A percentile compares a stretch with the other conserved stretches of the same genome.
Conservation (phyloP, 208 protist genomes). For the Leptomonas pyrrhocoris region DNA sequence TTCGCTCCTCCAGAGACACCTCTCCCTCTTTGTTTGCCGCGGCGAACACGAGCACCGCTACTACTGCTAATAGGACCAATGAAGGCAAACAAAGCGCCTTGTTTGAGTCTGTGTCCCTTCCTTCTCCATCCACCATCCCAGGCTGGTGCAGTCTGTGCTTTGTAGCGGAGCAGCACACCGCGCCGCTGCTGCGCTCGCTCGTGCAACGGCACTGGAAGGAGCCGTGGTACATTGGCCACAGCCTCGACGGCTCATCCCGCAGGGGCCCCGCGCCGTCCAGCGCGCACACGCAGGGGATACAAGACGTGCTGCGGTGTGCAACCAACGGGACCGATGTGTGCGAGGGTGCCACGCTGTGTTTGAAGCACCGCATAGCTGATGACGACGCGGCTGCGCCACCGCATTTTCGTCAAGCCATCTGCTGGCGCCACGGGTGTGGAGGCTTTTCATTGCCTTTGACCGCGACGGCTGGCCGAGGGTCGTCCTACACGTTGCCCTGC, state of each 20-base stretch:
- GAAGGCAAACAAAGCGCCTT: too few relatives aligned
- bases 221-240: constrained; percentile 36
- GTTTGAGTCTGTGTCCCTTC: too few relatives aligned
- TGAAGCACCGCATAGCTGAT: not conserved
- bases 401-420: too few relatives aligned
- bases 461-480: constrained; percentile 23
- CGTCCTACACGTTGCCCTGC: constrained; percentile 40
- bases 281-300: constrained; percentile 24
- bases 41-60: too few relatives aligned
- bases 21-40: not conserved
- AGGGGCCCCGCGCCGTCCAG: constrained; percentile 32
- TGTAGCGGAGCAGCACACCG: constrained; percentile 20
- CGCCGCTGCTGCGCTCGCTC: constrained; percentile 32
- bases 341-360: not conserved
- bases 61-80: too few relatives aligned
- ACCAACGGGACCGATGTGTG: not conserved
- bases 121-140: not conserved
- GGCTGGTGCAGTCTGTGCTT: constrained; percentile 33
- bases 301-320: constrained; percentile 13
- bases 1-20: not conserved
- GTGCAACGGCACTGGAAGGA: constrained; percentile 16
- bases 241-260: constrained; percentile 27
- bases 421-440: constrained; percentile 40
- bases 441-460: constrained; percentile 37
- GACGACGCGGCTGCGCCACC: not conserved